A percentile compares a stretch with the other conserved stretches of the same genome.
Conservation (phyloP, 139 green algal species). For the Desmodesmus armatus region DNA sequence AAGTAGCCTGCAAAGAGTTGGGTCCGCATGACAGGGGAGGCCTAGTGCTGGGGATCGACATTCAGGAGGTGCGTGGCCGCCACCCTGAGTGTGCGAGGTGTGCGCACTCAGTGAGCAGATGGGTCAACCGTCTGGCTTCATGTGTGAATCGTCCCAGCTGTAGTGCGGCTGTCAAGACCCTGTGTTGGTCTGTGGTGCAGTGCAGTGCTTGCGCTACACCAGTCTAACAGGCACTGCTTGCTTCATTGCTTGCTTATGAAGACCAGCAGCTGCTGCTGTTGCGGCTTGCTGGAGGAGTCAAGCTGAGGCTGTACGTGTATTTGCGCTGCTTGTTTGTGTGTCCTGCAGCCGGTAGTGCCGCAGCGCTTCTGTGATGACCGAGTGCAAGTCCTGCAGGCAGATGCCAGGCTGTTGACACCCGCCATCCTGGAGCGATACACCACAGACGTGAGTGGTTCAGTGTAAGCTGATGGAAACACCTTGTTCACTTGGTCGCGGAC, state of each 20-base stretch:
- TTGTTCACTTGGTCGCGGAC: no score
- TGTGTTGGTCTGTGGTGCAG: no score
- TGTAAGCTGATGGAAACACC: no score
- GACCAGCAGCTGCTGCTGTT: background rate
- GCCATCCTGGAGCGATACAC: conserved; percentile 62
- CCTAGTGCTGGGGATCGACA: conserved; percentile 70
- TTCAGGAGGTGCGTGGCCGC: conserved; percentile 35
- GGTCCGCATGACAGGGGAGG: conserved; percentile 70
- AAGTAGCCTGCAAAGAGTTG: conserved; percentile 86
- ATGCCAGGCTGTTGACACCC: conserved; percentile 68
- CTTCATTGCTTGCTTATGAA: no score
- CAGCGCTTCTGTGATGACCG: conserved; percentile 73
- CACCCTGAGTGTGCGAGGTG: no score
- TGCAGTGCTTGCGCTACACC: no score
- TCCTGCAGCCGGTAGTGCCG: background rate
- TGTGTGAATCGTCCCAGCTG: no score
- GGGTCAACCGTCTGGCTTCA: no score
- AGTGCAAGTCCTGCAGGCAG: conserved; percentile 74
- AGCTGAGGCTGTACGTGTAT: background rate
- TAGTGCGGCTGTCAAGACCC: no score
- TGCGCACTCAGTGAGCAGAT: background rate
- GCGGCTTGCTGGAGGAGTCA: no score
- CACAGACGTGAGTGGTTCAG: conserved; percentile 51
- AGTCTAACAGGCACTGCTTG: no score
- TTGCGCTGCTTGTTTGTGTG: background rate